Evolutionary conservation across 208 protist species (phyloP), one percentile per base, ranked within the genome.

Genomic region (Leishmania major): DNA sequence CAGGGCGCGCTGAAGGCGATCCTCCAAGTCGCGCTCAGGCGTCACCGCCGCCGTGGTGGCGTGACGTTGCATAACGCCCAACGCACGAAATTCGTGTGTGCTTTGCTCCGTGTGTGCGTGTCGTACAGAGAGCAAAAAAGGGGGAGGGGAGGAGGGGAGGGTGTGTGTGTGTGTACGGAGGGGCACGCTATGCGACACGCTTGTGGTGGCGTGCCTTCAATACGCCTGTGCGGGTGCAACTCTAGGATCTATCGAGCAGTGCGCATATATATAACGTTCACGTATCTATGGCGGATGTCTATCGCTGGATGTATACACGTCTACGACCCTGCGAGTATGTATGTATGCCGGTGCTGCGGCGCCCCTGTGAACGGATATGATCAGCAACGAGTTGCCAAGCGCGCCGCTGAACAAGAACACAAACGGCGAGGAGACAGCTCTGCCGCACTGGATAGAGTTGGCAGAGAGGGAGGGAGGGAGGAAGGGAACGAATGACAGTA

Each of bases 1-100:
- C 73, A 94, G 71, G 7, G 89, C 85, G 31, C 91, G 88, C 81
- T 96, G 93, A 49, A 97, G 88, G 13, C 87, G 86, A 31, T 97
- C 93, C 25, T 96, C 92, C 5, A 84, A 57, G 31, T 89, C 88
- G 49, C 75, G 62, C 2, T 76, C 37, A 19, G 82, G 64, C 25
- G 80, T 72, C 19, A 71, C 80, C 15, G 76, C 28, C 37, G 17
- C n/a, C 31, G 59, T n/a, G 49, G 81, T 74, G 1, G 73, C 73
- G 81, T 84, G 75, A 10, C 72, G 86, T 47, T 80, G 77, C 78
- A 87, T 78, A 35, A 51, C 22, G 45, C 37, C 8, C 22, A 6
- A 59, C 3, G 31, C 15, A 25, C 45, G 71, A 57, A 8, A 47
- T 7, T n/a, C n/a, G 0, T 47, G 51, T 76, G 51, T 76, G 45